Evolutionary conservation across 2,329 filamentous ascomycete species (phyloP).

Genomic region (Apiospora phragmitis): DNA sequence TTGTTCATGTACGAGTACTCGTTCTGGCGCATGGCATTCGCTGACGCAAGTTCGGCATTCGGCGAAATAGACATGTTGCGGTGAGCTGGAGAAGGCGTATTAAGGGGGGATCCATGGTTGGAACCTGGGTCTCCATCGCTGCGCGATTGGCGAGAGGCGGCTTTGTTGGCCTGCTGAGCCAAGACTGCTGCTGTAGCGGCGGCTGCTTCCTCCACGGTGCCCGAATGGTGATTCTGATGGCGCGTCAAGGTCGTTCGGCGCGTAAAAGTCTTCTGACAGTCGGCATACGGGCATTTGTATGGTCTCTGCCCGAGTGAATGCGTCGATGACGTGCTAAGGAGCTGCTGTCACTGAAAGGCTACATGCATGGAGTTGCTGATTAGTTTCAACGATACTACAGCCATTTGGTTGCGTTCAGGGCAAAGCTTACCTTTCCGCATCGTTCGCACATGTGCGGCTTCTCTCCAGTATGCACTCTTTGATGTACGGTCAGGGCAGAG

Average conservation of each 20-base stretch:
- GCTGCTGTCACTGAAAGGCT: slow-evolving; percentile 96
- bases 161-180: slow-evolving; percentile 43
- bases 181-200: slow-evolving; percentile 85
- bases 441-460: slow-evolving; percentile 98
- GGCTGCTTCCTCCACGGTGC: slow-evolving; percentile 91
- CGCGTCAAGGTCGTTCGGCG: slow-evolving; percentile 91
- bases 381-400: slow-evolving; percentile 16
- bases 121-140: slow-evolving; percentile 74
- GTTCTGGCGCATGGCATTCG: slow-evolving; percentile 65
- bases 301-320: slow-evolving; percentile 92
- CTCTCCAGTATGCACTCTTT: slow-evolving; percentile 93
- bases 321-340: slow-evolving; percentile 90
- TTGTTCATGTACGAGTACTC: slow-evolving; percentile 80
- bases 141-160: slow-evolving; percentile 45
- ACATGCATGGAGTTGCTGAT: slow-evolving; percentile 19
- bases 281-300: slow-evolving; percentile 95
- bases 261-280: slow-evolving; percentile 98
- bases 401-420: background rate
- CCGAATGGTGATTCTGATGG: slow-evolving; percentile 94
- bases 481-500: slow-evolving; percentile 92
- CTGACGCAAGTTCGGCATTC: slow-evolving; percentile 67
- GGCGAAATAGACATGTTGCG: slow-evolving; percentile 80
- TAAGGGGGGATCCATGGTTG: slow-evolving; percentile 70
- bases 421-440: slow-evolving; percentile 79
- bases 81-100: slow-evolving; percentile 82